A percentile compares a stretch with the other conserved stretches of the same genome.
Evolutionary conservation across 1,284 basidiomycete genomes (phyloP).

Genomic region (Rhodotorula sp.): DNA sequence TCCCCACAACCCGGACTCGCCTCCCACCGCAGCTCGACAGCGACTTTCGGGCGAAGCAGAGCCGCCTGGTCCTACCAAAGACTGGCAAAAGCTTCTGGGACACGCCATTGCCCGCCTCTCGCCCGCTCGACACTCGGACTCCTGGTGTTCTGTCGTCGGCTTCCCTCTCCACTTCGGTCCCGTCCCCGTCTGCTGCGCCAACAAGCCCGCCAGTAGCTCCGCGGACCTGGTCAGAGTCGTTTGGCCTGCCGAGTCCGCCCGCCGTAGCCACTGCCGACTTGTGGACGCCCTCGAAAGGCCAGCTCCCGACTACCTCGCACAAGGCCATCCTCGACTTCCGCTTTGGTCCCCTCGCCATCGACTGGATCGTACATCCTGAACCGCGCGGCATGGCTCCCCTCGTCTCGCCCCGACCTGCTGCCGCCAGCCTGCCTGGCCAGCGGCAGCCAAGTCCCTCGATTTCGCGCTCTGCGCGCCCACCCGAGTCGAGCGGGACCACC

Average conservation of each 20-base stretch:
- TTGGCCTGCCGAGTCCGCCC: conserved; percentile 34
- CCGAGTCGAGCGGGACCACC: conserved; percentile 42
- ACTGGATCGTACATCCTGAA: conserved; percentile 68
- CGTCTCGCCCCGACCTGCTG: conserved; percentile 52
- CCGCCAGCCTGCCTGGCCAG: not conserved
- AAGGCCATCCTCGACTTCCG: conserved; percentile 50
- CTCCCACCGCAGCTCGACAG: conserved; percentile 40
- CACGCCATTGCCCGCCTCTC: conserved; percentile 15
- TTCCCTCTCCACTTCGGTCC: not conserved
- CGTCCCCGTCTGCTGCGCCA: conserved; percentile 6
- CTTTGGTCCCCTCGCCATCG: conserved; percentile 69
- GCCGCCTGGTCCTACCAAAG: conserved; percentile 23
- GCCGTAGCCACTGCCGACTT: conserved; percentile 28
- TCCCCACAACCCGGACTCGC: conserved; percentile 39
- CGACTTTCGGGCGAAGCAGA: conserved; percentile 10
- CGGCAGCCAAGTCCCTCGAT: not conserved
- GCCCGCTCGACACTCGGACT: conserved; percentile 24
- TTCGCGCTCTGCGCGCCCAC: not conserved
- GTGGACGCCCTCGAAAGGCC: conserved; percentile 28
- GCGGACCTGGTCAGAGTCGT: conserved; percentile 39
- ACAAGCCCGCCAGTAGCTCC: not conserved
- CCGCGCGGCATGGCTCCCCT: conserved; percentile 51
- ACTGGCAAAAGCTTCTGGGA: conserved; percentile 20
- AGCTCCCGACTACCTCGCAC: not conserved
- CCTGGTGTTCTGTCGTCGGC: conserved; percentile 15